Percentiles rank a stretch among this genome's conserved stretches.
These are phyloP conservation scores for Eleusine indica DNA, from an alignment of 176 grass and related monocot genomes.

Conservation along the genomic window DNA sequence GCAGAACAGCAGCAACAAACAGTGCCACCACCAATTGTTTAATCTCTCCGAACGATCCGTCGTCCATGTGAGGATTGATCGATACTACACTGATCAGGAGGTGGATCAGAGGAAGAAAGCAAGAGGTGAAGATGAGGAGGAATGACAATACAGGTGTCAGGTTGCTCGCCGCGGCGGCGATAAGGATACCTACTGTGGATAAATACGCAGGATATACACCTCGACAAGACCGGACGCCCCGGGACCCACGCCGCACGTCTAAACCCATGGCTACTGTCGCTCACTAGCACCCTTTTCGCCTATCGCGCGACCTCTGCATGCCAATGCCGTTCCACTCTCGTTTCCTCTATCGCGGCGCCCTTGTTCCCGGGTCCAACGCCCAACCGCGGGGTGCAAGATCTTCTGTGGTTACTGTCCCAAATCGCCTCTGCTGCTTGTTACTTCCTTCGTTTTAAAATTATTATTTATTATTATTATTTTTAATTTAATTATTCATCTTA, in stretches of 20 bases:
- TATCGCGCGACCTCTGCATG: neutral
- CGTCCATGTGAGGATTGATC: neutral
- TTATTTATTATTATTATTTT: no score
- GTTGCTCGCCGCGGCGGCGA: neutral
- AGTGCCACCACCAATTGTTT: neutral
- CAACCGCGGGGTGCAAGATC: neutral
- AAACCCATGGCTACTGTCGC: slow-evolving; percentile 17
- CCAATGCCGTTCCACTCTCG: neutral
- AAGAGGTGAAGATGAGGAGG: neutral
- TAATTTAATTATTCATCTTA: no score
- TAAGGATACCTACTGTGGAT: slow-evolving; percentile 41
- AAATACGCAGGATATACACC: slow-evolving; percentile 42
- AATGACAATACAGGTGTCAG: slow-evolving; percentile 42
- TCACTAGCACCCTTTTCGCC: no score
- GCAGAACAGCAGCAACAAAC: neutral
- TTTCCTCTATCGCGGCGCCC: neutral
- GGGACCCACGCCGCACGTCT: neutral
- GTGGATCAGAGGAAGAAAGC: neutral
- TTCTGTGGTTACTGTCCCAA: neutral
- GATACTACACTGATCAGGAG: neutral
- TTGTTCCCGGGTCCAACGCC: neutral
- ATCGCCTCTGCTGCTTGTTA: no score
- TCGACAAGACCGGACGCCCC: slow-evolving; percentile 38
- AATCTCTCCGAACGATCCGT: neutral
- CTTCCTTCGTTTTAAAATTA: no score